Conservation (phyloP, 352 stramenopile species). For the Phytophthora pisi region DNA sequence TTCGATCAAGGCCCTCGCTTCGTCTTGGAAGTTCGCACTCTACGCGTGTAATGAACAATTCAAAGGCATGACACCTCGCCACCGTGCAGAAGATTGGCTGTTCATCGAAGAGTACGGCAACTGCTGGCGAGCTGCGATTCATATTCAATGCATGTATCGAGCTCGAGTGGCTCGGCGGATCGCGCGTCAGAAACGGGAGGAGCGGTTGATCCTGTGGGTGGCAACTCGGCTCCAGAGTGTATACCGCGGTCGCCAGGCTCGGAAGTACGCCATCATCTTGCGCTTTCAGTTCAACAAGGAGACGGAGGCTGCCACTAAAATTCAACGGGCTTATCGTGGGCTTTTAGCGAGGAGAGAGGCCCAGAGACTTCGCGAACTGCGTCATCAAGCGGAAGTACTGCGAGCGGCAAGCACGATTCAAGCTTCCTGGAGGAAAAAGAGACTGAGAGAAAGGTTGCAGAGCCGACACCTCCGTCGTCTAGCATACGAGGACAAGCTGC, state of each 20-base stretch:
- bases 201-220: slow-evolving; percentile 58
- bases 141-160: slow-evolving; percentile 75
- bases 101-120: slow-evolving; percentile 88
- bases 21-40: slow-evolving; percentile 64
- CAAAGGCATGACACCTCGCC: slow-evolving; percentile 76
- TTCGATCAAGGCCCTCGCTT: slow-evolving; percentile 61
- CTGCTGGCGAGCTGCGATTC: slow-evolving; percentile 65
- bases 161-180: slow-evolving; percentile 51
- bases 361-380: slow-evolving; percentile 20
- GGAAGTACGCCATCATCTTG: slow-evolving; percentile 47
- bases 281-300: slow-evolving; percentile 60
- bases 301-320: slow-evolving; percentile 55
- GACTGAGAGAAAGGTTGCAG: slow-evolving; percentile 37
- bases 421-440: slow-evolving; percentile 50
- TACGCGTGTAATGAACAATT: slow-evolving; percentile 57
- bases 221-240: slow-evolving; percentile 67
- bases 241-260: slow-evolving; percentile 63
- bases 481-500: slow-evolving; percentile 29
- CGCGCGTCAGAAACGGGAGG: slow-evolving; percentile 50
- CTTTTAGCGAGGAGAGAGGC: slow-evolving; percentile 23
- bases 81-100: slow-evolving; percentile 79
- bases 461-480: slow-evolving; percentile 25
- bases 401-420: slow-evolving; percentile 46
- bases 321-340: slow-evolving; percentile 56
- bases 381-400: slow-evolving; percentile 25